Percentiles rank a stretch among this genome's conserved stretches.
Evolutionary conservation across 2,329 filamentous ascomycete genomes (phyloP).

Genomic region (Esteya vermicola): DNA sequence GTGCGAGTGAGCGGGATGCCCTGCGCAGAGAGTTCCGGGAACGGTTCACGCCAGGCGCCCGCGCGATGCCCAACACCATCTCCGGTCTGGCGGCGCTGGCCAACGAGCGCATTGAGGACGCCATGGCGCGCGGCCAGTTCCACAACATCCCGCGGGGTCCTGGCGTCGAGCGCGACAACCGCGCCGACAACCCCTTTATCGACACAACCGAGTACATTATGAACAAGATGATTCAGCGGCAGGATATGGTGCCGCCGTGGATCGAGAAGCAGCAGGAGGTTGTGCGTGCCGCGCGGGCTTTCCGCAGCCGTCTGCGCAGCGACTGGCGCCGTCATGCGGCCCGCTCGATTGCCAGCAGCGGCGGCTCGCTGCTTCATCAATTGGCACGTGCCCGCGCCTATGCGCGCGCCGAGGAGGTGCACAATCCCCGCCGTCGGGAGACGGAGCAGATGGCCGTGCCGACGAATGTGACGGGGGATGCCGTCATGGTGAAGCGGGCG

Average conservation of each 20-base stretch:
- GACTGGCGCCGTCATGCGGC: constrained; percentile 81
- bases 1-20: constrained; percentile 57
- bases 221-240: constrained; percentile 96
- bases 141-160: constrained; percentile 67
- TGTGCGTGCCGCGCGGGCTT: constrained; percentile 50
- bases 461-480: constrained; percentile 31
- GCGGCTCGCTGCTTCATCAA: constrained; percentile 62
- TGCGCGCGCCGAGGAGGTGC: constrained; percentile 55
- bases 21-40: constrained; percentile 63
- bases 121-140: constrained; percentile 84
- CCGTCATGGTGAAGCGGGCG: constrained; percentile 22
- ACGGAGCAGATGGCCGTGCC: constrained; percentile 32
- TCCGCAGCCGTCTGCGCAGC: constrained; percentile 58
- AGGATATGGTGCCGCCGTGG: constrained; percentile 93
- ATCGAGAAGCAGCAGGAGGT: constrained; percentile 97
- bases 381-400: constrained; percentile 57
- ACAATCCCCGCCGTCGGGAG: constrained; percentile 41
- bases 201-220: constrained; percentile 96
- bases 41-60: constrained; percentile 59
- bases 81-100: constrained; percentile 70
- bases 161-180: constrained; percentile 62
- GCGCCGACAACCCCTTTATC: constrained; percentile 76
- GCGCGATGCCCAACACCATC: constrained; percentile 61
- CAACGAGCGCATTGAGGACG: constrained; percentile 83
- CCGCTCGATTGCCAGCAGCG: constrained; percentile 60